These are phyloP conservation scores for Platismatia glauca DNA, from an alignment of 495 filamentous ascomycete species.

Conservation along the genomic window DNA sequence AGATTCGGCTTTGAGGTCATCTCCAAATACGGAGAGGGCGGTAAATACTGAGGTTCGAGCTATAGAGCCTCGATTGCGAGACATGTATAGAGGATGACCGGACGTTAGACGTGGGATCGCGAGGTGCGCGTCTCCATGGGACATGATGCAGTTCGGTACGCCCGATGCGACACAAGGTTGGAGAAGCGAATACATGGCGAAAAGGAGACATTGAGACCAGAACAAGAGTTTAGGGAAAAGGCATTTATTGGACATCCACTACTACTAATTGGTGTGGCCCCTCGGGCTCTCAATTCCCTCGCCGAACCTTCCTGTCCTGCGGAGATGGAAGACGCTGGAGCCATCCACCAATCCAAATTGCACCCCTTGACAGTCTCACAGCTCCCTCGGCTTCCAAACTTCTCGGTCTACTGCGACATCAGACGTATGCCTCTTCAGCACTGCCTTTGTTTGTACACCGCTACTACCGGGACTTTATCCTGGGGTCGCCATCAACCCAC, in stretches of 20 bases:
- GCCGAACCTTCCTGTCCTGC: too few species aligned
- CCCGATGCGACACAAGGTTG: not conserved
- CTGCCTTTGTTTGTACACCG: not conserved
- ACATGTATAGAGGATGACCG: not conserved
- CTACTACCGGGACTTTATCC: not conserved
- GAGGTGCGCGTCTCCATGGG: not conserved
- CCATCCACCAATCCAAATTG: too few species aligned
- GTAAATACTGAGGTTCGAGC: conserved; percentile 8
- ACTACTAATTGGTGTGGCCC: too few species aligned
- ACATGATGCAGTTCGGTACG: not conserved
- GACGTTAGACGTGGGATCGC: not conserved
- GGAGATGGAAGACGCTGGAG: too few species aligned
- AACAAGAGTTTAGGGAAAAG: too few species aligned
- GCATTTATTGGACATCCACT: too few species aligned
- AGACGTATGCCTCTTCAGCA: not conserved
- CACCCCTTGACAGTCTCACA: too few species aligned
- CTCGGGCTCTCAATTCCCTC: too few species aligned
- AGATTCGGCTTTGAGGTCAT: not conserved
- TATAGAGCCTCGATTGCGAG: conserved; percentile 8
- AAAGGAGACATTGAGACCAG: not conserved
- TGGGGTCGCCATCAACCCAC: too few species aligned
- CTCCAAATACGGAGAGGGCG: not conserved
- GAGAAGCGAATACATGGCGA: not conserved
- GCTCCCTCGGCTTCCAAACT: too few species aligned
- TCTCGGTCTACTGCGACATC: not conserved